Base-by-base conservation (phyloP, 2,329 filamentous ascomycete species). In the Tolypocladium guangdongense region DNA sequence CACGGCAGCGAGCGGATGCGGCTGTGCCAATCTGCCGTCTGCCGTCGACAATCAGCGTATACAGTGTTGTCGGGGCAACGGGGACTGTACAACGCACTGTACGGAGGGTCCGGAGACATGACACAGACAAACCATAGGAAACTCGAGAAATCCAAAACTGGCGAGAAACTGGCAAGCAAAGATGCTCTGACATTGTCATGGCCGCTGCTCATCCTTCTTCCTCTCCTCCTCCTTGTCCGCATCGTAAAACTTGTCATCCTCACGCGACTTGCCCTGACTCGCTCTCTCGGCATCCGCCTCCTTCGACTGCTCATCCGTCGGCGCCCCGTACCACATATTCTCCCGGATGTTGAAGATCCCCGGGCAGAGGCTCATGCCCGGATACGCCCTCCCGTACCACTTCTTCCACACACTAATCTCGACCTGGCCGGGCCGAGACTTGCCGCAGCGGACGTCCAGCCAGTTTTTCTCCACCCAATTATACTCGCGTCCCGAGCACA, bases 401-500 rank as follows among this genome's bases (percentile, higher is more conserved):
- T 53, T 53, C 24, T 8, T 18, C 38, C 33, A 35, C 12, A n/a
- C 16, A 2, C 4, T 5, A 12, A 22, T 10, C 11, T 33, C 7
- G 4, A 37, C 35, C 48, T 49, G 48, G 20, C 38, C 54, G 4
- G 52, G 16, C 16, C 20, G 16, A 16, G n/a, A 12, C 11, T 7
- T 7, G 6, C 51, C 41, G 41, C 54, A 55, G 7, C 16, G 4
- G 2, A 5, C 14, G 41, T 53, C 48, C 33, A 55, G 24, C 6
- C 16, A 51, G 39, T 53, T 32, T n/a, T 4, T 7, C 35, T 46
- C 32, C 20, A 38, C 38, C 39, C 45, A 50, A 7, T 50, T 16
- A 39, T 18, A 54, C 52, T 54, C 54, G 41, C 39, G 39, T 3
- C 16, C 20, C 5, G 48, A 51, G 52, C 54, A 56, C 27, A 36